These are phyloP conservation scores for Coprinopsis cinerea DNA, from an alignment of 768 basidiomycete genomes.

Conservation along the genomic window DNA sequence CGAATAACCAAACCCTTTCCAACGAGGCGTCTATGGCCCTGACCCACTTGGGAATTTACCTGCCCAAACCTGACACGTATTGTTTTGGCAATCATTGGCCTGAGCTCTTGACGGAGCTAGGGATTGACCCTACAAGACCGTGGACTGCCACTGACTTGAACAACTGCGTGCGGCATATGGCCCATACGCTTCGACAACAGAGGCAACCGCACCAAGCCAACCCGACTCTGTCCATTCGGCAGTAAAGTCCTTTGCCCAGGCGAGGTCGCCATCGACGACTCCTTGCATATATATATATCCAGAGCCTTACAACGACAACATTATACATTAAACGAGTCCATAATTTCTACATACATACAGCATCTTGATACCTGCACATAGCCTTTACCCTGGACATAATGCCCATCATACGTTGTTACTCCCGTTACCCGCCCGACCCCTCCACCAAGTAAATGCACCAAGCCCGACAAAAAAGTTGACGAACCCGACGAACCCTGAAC, in stretches of 20 bases:
- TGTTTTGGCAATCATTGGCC: constrained; percentile 3
- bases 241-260: too few relatives aligned
- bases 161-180: background rate
- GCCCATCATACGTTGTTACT: background rate
- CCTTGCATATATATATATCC: too few relatives aligned
- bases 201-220: background rate
- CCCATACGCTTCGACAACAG: background rate
- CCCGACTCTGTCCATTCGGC: too few relatives aligned
- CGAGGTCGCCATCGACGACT: background rate
- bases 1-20: background rate
- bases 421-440: constrained; percentile 9
- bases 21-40: background rate
- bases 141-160: background rate
- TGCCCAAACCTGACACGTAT: background rate
- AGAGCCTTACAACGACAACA: too few relatives aligned
- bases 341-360: too few relatives aligned
- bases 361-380: background rate
- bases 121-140: background rate
- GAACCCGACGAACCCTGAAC: constrained; percentile 61
- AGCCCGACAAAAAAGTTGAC: constrained; percentile 70
- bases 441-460: constrained; percentile 61
- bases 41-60: constrained; percentile 7
- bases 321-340: too few relatives aligned
- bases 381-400: background rate
- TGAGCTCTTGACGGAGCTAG: constrained; percentile 3